These are phyloP conservation scores for Phaffomyces thermotolerans DNA, from an alignment of 805 yeast genomes.

Conservation along the genomic window DNA sequence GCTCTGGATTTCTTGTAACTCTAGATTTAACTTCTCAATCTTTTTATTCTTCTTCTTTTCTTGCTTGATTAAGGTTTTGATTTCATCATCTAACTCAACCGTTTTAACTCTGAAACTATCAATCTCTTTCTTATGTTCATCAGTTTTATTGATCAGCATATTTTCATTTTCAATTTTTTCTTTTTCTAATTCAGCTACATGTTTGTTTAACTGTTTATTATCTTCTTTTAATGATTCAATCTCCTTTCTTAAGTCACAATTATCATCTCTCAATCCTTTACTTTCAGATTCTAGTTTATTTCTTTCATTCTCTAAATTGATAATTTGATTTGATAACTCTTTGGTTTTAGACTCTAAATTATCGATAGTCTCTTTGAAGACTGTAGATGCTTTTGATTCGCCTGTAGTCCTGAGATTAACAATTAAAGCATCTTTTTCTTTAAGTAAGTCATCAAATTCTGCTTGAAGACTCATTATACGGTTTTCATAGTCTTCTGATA, in stretches of 20 bases:
- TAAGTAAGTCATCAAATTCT: constrained; percentile 3
- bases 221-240: too few relatives aligned
- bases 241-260: too few relatives aligned
- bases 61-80: constrained; percentile 7
- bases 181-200: too few relatives aligned
- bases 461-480: constrained; percentile 14
- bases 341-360: not conserved
- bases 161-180: too few relatives aligned
- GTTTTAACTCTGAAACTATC: too few relatives aligned
- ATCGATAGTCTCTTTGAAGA: not conserved
- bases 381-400: not conserved
- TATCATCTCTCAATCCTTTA: too few relatives aligned
- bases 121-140: too few relatives aligned
- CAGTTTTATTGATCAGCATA: too few relatives aligned
- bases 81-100: not conserved
- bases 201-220: too few relatives aligned
- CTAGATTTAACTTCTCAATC: constrained; percentile 9
- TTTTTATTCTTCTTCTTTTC: constrained; percentile 11
- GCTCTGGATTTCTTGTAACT: not conserved
- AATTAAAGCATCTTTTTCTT: not conserved
- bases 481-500: constrained; percentile 28
- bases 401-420: not conserved
- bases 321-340: constrained; percentile 4
- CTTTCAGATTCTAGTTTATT: not conserved
- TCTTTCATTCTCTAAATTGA: not conserved